Percentiles rank a stretch among this genome's conserved stretches.
These are phyloP conservation scores for Monascus ruber DNA, from an alignment of 2,329 filamentous ascomycete species.

Conservation along the genomic window DNA sequence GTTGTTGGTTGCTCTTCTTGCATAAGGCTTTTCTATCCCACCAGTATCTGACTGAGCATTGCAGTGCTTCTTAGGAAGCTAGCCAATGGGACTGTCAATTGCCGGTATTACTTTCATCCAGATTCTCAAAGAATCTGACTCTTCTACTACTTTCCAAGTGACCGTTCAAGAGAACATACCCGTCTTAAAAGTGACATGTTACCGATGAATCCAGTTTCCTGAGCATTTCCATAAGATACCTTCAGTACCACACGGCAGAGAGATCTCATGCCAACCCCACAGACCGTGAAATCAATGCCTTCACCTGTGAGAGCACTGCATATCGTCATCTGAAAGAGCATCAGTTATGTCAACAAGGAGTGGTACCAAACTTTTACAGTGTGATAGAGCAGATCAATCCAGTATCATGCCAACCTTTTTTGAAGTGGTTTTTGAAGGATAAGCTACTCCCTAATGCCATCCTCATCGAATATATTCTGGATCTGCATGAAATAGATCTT, in stretches of 20 bases:
- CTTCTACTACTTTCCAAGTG: slow-evolving; percentile 6
- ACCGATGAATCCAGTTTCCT: background rate
- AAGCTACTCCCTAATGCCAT: slow-evolving; percentile 7
- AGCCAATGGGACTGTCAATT: no score
- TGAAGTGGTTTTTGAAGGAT: slow-evolving; percentile 6
- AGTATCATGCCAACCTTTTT: slow-evolving; percentile 1
- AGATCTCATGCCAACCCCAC: slow-evolving; percentile 3
- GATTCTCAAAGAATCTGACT: slow-evolving; percentile 2
- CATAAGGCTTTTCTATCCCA: no score
- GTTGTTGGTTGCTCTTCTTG: no score
- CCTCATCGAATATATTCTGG: slow-evolving; percentile 7
- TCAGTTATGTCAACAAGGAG: slow-evolving; percentile 6
- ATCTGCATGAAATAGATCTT: slow-evolving; percentile 4
- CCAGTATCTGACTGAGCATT: no score
- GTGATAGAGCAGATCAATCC: slow-evolving; percentile 5
- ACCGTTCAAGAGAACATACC: slow-evolving; percentile 2
- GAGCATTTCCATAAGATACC: background rate
- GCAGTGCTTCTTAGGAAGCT: no score
- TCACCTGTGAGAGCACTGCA: slow-evolving; percentile 7
- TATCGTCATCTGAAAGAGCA: slow-evolving; percentile 8
- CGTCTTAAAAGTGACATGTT: slow-evolving; percentile 9
- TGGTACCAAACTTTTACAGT: slow-evolving; percentile 9
- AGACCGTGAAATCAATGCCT: slow-evolving; percentile 6
- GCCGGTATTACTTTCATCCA: slow-evolving; percentile 6
- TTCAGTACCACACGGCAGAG: slow-evolving; percentile 6